These are phyloP conservation scores for Alternaria burnsii DNA, from an alignment of 2,329 filamentous ascomycete genomes.

Conservation along the genomic window DNA sequence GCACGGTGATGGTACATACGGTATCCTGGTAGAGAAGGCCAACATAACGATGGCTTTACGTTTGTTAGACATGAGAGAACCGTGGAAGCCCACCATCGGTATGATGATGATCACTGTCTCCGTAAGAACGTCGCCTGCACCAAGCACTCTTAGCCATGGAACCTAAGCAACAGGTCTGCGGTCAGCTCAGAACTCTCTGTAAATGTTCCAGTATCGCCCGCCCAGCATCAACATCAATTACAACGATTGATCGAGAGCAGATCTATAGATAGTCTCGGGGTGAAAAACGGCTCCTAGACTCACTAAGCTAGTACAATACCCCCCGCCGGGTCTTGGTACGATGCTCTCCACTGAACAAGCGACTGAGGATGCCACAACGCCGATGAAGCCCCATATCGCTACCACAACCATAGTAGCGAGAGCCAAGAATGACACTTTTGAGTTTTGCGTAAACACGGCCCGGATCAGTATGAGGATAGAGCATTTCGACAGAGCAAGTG, in stretches of 20 bases:
- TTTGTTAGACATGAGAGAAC: slow-evolving; percentile 2
- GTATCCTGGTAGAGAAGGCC: slow-evolving; percentile 13
- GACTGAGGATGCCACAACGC: slow-evolving; percentile 4
- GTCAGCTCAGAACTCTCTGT: not conserved
- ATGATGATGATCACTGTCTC: slow-evolving; percentile 4
- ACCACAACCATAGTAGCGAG: not conserved
- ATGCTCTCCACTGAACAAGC: slow-evolving; percentile 4
- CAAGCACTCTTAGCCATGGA: slow-evolving; percentile 10
- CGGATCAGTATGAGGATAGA: slow-evolving; percentile 11
- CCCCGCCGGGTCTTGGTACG: slow-evolving; percentile 1
- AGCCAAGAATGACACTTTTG: not conserved
- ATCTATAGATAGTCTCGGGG: rapidly evolving
- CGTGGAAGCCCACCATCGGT: slow-evolving; percentile 11
- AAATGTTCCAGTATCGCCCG: no score
- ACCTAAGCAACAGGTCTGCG: not conserved
- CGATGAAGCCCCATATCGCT: slow-evolving; percentile 4
- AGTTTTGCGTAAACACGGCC: slow-evolving; percentile 4
- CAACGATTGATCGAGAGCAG: no score
- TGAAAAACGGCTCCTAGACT: not conserved
- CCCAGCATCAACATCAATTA: not conserved
- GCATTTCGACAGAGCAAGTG: slow-evolving; percentile 14
- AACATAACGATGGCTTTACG: slow-evolving; percentile 11
- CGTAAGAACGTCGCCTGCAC: slow-evolving; percentile 4
- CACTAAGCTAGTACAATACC: slow-evolving; percentile 2
- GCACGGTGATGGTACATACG: not conserved